Base-by-base conservation (phyloP, 139 green algal genomes). In the Chlorella sorokiniana region DNA sequence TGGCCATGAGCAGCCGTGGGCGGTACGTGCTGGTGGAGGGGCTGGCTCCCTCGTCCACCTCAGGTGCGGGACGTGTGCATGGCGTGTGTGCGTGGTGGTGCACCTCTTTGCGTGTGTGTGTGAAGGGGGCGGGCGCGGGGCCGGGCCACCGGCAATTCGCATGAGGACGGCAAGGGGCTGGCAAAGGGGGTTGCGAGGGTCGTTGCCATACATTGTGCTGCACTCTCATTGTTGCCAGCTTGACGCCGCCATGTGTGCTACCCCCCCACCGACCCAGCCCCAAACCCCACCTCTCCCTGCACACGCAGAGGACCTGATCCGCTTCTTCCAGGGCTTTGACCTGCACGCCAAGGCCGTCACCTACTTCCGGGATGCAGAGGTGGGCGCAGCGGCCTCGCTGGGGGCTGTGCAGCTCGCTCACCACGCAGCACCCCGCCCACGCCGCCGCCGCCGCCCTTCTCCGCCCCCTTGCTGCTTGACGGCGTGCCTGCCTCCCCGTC, bases 301-400 rank as follows among this genome's bases (percentile, higher is more conserved):
- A 16, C 9, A 35, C 52, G 75, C 54, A 54, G 79, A 85, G 63
- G 81, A 85, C 37, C n/a, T 85, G 33, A 45, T 81, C 7, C 72
- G 63, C 29, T 78, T 85, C 73, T 85, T 85, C n/a, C 23, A 61
- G 3, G 73, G 63, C 64, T 85, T 56, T 40, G 51, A 85, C 48
- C 38, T 85, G 35, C 76, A 78, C 4, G 73, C 71, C 64, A 78
- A 82, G 61, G n/a, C 42, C 1, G 54, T 85, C 48, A 77, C 73
- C 37, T 70, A 82, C 48, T 8, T 85, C 14, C 69, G 76, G 1
- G 44, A 78, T 0, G 18, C 35, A 11, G 42, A 83, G 42, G 76
- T 76, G 78, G 18, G 56, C 7, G 37, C 1, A 40, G 38, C 38
- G 16, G 11, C 11, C 37, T 45, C 33, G 22, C 33, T 45, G 25